Base-by-base conservation (phyloP, 805 yeast genomes). In the Nakazawaea pomicola region DNA sequence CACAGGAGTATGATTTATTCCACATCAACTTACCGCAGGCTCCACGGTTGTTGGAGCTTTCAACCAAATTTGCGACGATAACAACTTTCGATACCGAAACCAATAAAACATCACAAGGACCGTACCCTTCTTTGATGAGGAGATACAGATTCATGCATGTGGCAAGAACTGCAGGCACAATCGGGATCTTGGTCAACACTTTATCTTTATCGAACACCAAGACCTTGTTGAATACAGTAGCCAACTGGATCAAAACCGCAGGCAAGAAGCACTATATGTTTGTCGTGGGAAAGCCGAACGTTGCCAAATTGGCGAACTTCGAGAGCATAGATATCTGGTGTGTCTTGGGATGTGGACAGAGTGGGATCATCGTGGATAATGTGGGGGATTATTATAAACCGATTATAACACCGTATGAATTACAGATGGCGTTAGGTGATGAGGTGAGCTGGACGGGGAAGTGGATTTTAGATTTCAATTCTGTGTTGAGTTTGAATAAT, bases 211-310 rank as follows among this genome's bases (percentile, higher is more conserved):
- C 79, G 29, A 83, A 86, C 54, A 85, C 95, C 5, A 75, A 78
- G 39, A 68, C 58, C n/a, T 63, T 91, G 27, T 68, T 91, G 40
- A 76, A 79, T 41, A 67, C 68, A 25, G 74, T 89, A 6, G 73
- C 77, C 12, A 57, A 65, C 19, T 72, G 83, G 60, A 76, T 93
- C 44, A 73, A 70, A 38, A 69, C 66, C 3, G 89, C 91, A 0
- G 96, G 86, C 2, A 93, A 93, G 62, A 93, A 93, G 55, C 91
- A 86, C 49, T 93, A 93, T 56, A 74, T 88, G 56, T 89, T 93
- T 64, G 98, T 90, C 3, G 98, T 93, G 4, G 99, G 99, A 9
- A 93, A 93, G 59, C 98, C 98, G 8, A 93, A 93, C 55, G 97
- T 93, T 15, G 96, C 99, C 19, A 93, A 93, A 55, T 67, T 93